Evolutionary conservation across 495 filamentous ascomycete genomes (phyloP), one percentile per base, ranked within the genome.

Genomic region (Aspergillus panamensis): DNA sequence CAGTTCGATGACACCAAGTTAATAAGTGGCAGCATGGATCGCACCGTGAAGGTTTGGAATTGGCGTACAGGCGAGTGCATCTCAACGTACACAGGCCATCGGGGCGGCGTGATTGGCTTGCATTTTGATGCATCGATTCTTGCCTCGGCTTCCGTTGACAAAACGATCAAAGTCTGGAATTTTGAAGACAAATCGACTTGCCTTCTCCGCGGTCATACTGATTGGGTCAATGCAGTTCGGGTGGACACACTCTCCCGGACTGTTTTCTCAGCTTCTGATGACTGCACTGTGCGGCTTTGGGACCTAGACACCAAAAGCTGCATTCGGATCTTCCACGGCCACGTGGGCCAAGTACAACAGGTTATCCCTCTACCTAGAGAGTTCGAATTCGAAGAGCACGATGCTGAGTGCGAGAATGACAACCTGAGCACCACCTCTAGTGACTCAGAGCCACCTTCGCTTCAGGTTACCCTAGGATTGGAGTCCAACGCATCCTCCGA

Each of bases 311-410:
- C 86, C 9, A 85, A 84, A 60, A 69, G 76, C 9, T 92, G 88
- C 64, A 83, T 97, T 60, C 82, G 84, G 48, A 87, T 84, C 1
- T 96, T 92, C 68, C 83, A 93, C 62, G 92, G 92, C n/a, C 94
- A 97, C 62, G 90, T 97, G 21, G 94, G 92, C 30, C 92, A 95
- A 59, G 93, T 97, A 2, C 95, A 97, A 65, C 91, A 96, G 66
- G 87, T 96, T 12, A 72, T 94, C 19, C 80, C 87, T 1, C 75
- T 97, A 37, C 90, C 93, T 0, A 76, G 84, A 19, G 92, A 96
- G 61, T 94, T 92, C 58, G 91, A 96, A 60, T 84, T 92, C n/a
- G 91, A 96, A 62, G 82, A 84, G 21, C 73, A 80, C 40, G 74
- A 78, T 19, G 70, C 67, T 13, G 82, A 85, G 48, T 81, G 83